phyloP scores from a whole-genome alignment of 129 eudicot genomes.

The Helianthus annuus region DNA sequence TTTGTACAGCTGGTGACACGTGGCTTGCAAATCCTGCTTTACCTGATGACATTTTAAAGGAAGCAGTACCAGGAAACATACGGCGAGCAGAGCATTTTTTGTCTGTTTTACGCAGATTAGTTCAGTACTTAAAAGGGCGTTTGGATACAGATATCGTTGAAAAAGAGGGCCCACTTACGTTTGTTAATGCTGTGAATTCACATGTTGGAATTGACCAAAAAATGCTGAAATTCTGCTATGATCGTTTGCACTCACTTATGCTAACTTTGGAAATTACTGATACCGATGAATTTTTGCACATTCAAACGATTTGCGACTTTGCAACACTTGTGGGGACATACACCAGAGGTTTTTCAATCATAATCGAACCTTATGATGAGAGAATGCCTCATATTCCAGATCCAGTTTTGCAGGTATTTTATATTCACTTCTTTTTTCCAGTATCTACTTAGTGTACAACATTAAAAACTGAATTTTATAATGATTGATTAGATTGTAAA shows the following conservation, averaged over 20 bases:
- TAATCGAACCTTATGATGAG: conserved; percentile 95
- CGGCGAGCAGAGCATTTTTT: conserved; percentile 90
- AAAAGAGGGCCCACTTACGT: conserved; percentile 92
- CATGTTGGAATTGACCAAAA: conserved; percentile 97
- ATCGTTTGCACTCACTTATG: conserved; percentile 90
- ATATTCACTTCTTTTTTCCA: conserved; percentile 1
- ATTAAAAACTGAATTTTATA: not conserved
- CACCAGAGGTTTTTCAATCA: conserved; percentile 90
- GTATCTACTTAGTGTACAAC: not conserved
- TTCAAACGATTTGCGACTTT: conserved; percentile 92
- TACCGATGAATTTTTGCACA: conserved; percentile 84
- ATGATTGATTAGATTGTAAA: conserved; percentile 6
- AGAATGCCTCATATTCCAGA: conserved; percentile 99
- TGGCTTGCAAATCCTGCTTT: conserved; percentile 92
- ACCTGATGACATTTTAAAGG: conserved; percentile 93
- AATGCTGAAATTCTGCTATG: conserved; percentile 87
- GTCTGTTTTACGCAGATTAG: conserved; percentile 88
- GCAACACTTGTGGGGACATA: conserved; percentile 98
- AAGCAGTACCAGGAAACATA: conserved; percentile 97
- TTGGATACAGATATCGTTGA: conserved; percentile 86
- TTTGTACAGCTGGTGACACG: conserved; percentile 65
- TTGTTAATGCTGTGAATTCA: conserved; percentile 71
- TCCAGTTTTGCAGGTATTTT: conserved; percentile 91
- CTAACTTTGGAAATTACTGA: conserved; percentile 89
- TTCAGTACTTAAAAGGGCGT: conserved; percentile 81